These are phyloP conservation scores for Cicer chorassanicum DNA, from an alignment of 306 rosid genomes.

Conservation along the genomic window DNA sequence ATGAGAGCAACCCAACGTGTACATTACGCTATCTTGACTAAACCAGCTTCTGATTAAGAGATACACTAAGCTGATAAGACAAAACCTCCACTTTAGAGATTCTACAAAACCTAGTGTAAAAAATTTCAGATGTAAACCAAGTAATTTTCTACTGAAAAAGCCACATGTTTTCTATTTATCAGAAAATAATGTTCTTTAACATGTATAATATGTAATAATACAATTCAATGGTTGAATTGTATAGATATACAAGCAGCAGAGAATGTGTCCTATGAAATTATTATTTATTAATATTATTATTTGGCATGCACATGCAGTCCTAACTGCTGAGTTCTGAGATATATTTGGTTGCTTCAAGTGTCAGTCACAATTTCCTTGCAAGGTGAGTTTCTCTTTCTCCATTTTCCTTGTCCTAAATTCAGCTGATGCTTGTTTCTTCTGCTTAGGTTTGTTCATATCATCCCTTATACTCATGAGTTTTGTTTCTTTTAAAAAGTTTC, in stretches of 20 bases:
- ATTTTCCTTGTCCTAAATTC: slow-evolving; percentile 25
- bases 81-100: not conserved
- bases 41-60: slow-evolving; percentile 22
- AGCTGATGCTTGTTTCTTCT: slow-evolving; percentile 12
- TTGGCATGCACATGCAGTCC: no score
- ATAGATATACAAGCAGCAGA: no score
- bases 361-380: slow-evolving; percentile 12
- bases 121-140: no score
- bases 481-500: no score
- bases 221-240: no score
- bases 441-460: not conserved
- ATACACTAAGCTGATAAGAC: not conserved
- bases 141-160: no score
- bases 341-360: not conserved
- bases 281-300: no score
- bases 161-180: no score
- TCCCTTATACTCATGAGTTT: not conserved
- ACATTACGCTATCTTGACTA: slow-evolving; percentile 29
- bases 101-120: not conserved
- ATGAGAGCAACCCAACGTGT: slow-evolving; percentile 33
- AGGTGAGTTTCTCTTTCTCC: slow-evolving; percentile 43
- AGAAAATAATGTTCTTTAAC: no score
- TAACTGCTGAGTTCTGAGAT: no score
- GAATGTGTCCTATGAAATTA: no score
- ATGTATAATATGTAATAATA: no score